These are phyloP conservation scores for Diplocarpon rosae DNA, from an alignment of 2,329 filamentous ascomycete genomes.

Conservation along the genomic window DNA sequence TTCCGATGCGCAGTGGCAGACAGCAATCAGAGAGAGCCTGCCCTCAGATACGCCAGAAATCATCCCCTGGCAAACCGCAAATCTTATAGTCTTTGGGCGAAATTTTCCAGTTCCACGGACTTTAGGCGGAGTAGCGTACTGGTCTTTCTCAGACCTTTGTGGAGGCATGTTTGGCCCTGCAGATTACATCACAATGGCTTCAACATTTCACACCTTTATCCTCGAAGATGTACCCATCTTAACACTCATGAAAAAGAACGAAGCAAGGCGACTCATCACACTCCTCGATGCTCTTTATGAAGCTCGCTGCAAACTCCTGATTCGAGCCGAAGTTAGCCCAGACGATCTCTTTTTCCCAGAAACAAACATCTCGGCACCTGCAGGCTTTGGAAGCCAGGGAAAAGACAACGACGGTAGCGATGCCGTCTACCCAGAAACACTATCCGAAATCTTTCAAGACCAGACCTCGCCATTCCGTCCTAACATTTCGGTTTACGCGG, in stretches of 20 bases:
- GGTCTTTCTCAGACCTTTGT: conserved; percentile 60
- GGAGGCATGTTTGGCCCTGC: conserved; percentile 58
- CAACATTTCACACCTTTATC: conserved; percentile 68
- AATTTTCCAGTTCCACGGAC: conserved; percentile 47
- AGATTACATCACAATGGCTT: conserved; percentile 74
- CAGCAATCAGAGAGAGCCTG: conserved; percentile 15
- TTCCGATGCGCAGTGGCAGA: conserved; percentile 19
- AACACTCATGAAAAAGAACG: conserved; percentile 61
- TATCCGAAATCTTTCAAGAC: conserved; percentile 69
- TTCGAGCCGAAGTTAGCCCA: conserved; percentile 55
- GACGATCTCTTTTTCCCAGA: conserved; percentile 74
- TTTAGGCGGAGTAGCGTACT: conserved; percentile 46
- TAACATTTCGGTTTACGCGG: conserved; percentile 58
- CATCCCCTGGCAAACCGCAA: conserved; percentile 34
- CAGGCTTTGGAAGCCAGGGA: conserved; percentile 29
- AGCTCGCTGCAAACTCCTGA: conserved; percentile 64
- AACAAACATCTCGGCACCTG: conserved; percentile 9
- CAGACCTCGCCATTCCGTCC: conserved; percentile 66
- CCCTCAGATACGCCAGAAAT: conserved; percentile 11
- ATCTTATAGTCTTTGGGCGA: conserved; percentile 51
- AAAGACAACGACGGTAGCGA: conserved; percentile 31
- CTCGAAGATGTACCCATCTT: conserved; percentile 60
- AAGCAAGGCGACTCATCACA: conserved; percentile 70
- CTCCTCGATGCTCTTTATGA: conserved; percentile 73
- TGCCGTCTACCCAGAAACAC: conserved; percentile 52